These are phyloP conservation scores for Cardamine resedifolia DNA, from an alignment of 345 rosid species.

Conservation along the genomic window DNA sequence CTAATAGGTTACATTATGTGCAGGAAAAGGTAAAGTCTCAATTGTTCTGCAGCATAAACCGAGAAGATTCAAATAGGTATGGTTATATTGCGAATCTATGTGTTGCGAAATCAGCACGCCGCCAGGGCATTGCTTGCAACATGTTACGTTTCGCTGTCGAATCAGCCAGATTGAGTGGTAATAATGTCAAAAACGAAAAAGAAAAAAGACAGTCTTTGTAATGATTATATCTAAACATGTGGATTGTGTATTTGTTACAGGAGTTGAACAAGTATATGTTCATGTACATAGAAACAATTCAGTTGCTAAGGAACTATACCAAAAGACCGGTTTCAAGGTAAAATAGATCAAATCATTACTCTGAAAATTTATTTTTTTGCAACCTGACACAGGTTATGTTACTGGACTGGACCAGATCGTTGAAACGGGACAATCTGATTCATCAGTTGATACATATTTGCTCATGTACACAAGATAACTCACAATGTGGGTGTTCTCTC, in stretches of 20 bases:
- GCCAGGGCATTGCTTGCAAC: constrained; percentile 75
- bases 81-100: constrained; percentile 78
- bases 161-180: constrained; percentile 66
- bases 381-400: constrained; percentile 13
- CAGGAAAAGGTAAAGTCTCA: constrained; percentile 70
- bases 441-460: constrained; percentile 59
- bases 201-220: neutral
- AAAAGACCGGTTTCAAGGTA: constrained; percentile 80
- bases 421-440: constrained; percentile 49
- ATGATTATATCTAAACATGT: neutral
- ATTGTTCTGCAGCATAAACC: constrained; percentile 47
- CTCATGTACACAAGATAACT: constrained; percentile 46
- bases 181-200: constrained; percentile 19
- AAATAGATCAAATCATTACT: constrained; percentile 11
- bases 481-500: constrained; percentile 13
- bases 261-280: constrained; percentile 61
- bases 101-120: constrained; percentile 80
- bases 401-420: constrained; percentile 50
- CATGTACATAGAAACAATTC: constrained; percentile 71
- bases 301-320: constrained; percentile 63
- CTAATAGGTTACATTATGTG: constrained; percentile 12
- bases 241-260: constrained; percentile 39
- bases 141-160: constrained; percentile 69
- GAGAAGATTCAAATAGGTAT: constrained; percentile 51
- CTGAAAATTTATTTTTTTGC: neutral